Conservation (phyloP, 768 basidiomycete genomes). For the Phylloporus scabripes region DNA sequence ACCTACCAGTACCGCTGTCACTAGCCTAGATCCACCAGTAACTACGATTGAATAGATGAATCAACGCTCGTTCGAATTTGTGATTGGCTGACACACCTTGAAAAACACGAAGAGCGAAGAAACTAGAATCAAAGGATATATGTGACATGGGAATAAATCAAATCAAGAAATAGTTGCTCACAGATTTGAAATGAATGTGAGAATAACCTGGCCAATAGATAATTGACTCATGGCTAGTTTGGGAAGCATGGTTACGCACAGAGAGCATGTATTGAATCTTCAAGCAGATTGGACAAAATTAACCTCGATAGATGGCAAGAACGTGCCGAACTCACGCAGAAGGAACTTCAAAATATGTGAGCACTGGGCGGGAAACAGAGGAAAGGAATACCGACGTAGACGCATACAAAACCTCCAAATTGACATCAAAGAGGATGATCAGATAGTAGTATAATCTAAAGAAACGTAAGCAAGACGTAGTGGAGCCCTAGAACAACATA, state of each 20-base stretch:
- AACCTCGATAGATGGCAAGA: background rate
- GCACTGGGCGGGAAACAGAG: background rate
- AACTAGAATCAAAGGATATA: conserved; percentile 13
- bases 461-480: conserved; percentile 5
- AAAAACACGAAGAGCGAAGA: conserved; percentile 21
- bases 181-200: conserved; percentile 26
- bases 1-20: conserved; percentile 19
- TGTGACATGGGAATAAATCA: background rate
- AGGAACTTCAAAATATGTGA: conserved; percentile 18
- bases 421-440: conserved; percentile 21
- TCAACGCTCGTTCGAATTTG: background rate
- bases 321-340: conserved; percentile 25
- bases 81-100: conserved; percentile 14
- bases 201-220: conserved; percentile 15
- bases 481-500: conserved; percentile 6
- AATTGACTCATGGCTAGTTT: background rate
- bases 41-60: conserved; percentile 5
- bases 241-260: conserved; percentile 6
- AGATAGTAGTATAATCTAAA: conserved; percentile 28
- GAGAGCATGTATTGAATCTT: conserved; percentile 26
- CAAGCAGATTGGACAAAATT: background rate
- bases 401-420: conserved; percentile 21
- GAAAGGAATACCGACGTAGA: conserved; percentile 17
- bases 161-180: conserved; percentile 5
- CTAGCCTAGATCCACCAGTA: conserved; percentile 12